Conservation (phyloP, 495 filamentous ascomycete species). For the Lophiotrema nucula region DNA sequence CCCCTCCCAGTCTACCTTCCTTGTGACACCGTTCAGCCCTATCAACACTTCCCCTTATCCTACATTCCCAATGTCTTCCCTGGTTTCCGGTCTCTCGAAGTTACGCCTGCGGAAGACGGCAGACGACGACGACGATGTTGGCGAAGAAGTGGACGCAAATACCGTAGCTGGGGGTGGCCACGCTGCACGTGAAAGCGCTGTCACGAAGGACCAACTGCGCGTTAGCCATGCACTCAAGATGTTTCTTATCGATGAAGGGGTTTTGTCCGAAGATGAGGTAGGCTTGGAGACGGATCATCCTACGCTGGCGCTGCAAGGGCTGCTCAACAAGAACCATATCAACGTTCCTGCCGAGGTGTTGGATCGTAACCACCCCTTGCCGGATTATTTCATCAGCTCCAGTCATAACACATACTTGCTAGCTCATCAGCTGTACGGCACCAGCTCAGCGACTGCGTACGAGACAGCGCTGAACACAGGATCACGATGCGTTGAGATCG, state of each 20-base stretch:
- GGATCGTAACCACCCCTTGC: constrained; percentile 49
- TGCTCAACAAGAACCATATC: constrained; percentile 49
- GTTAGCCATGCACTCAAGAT: constrained; percentile 50
- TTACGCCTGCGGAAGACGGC: constrained; percentile 31
- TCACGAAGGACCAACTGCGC: constrained; percentile 45
- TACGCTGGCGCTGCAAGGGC: constrained; percentile 36
- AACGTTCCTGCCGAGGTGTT: constrained; percentile 44
- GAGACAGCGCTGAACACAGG: constrained; percentile 50
- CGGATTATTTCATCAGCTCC: constrained; percentile 56
- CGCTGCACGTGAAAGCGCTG: constrained; percentile 40
- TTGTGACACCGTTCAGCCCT: no score
- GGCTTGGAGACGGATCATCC: constrained; percentile 38
- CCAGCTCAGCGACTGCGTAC: constrained; percentile 49
- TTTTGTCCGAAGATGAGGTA: constrained; percentile 41
- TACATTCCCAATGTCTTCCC: constrained; percentile 27
- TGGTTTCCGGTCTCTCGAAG: constrained; percentile 30
- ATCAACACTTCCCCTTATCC: no score
- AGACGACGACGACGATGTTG: constrained; percentile 51
- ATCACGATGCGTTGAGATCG: constrained; percentile 58
- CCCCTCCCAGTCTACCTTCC: no score
- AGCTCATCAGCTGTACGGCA: constrained; percentile 53
- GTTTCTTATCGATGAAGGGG: constrained; percentile 44
- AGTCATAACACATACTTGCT: constrained; percentile 55
- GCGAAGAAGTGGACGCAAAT: constrained; percentile 46
- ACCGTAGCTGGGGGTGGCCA: constrained; percentile 54